Evolutionary conservation across 805 yeast species (phyloP), one percentile per base, ranked within the genome.

Genomic region (Phaffomyces thermotolerans): DNA sequence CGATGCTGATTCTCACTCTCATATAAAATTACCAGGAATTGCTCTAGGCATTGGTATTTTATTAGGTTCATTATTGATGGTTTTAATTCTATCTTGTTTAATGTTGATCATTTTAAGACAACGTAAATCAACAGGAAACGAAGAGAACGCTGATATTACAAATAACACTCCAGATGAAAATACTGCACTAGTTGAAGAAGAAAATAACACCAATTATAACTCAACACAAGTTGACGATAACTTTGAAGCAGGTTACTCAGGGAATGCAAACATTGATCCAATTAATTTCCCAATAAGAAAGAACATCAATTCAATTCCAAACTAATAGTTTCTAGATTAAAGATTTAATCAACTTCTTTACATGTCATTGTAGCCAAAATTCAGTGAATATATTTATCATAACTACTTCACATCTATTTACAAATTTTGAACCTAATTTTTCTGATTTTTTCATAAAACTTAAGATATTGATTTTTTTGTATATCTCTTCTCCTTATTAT

Each of bases 11-110:
- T 56, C 70, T 18, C 72, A 74, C 31, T 65, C 79, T 37, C 83
- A 75, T 46, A 60, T 84, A 22, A 81, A 75, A 47, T 62, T 85
- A 32, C 89, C 93, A 6, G 71, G 78, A 41, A 71, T 81, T 17
- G 85, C 91, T 13, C 64, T 84, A 29, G 80, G 80, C 0, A 60
- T 84, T 24, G 95, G 93, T 7, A 65, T 82, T 4, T 62, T 83
- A 2, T 54, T 81, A 8, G 91, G 91, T 0, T 68, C 80, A 27
- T 50, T 81, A 4, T 52, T 68, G 4, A 56, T 70, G 27, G 48
- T 66, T 3, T 14, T 58, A 1, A 46, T 65, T 2, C 47, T 65
- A 8, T 61, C 66, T 3, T 68, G 69, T 45, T 63, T 68, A 46
- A 58, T 69, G 56, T 47, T 66, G 17, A 52, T 57, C 8, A 45